These are phyloP conservation scores for Suhomyces ambrosiae DNA, from an alignment of 1,139 yeast genomes.

Conservation along the genomic window DNA sequence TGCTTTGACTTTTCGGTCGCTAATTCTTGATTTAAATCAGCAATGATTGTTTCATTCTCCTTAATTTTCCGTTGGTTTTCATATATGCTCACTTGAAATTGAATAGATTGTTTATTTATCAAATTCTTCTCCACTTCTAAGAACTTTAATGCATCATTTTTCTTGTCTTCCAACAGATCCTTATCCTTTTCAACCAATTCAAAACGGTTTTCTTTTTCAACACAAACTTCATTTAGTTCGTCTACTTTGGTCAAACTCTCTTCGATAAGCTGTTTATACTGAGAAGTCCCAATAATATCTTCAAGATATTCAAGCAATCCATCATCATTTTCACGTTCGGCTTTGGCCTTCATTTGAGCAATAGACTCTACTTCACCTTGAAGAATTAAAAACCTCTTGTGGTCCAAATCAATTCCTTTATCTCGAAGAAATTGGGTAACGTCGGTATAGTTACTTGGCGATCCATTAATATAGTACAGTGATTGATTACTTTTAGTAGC, in stretches of 20 bases:
- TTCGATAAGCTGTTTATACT: conserved; percentile 78
- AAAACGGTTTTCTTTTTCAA: conserved; percentile 79
- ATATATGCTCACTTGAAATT: conserved; percentile 56
- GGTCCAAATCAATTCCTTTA: conserved; percentile 94
- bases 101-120: conserved; percentile 54
- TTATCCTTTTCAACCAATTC: conserved; percentile 80
- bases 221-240: conserved; percentile 71
- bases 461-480: conserved; percentile 72
- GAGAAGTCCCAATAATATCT: conserved; percentile 93
- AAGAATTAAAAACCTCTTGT: conserved; percentile 86
- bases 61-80: conserved; percentile 44
- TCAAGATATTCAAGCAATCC: conserved; percentile 92
- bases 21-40: conserved; percentile 45
- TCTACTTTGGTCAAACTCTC: conserved; percentile 62
- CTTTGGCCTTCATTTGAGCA: conserved; percentile 98
- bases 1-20: conserved; percentile 52
- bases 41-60: conserved; percentile 35
- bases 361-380: conserved; percentile 99
- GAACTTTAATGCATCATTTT: conserved; percentile 69
- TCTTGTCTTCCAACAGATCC: conserved; percentile 64
- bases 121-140: conserved; percentile 67
- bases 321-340: conserved; percentile 89
- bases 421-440: conserved; percentile 74
- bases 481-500: conserved; percentile 80
- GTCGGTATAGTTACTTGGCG: conserved; percentile 71